Base-by-base conservation (phyloP, 345 rosid species). In the sweet orange (Citrus sinensis) region DNA sequence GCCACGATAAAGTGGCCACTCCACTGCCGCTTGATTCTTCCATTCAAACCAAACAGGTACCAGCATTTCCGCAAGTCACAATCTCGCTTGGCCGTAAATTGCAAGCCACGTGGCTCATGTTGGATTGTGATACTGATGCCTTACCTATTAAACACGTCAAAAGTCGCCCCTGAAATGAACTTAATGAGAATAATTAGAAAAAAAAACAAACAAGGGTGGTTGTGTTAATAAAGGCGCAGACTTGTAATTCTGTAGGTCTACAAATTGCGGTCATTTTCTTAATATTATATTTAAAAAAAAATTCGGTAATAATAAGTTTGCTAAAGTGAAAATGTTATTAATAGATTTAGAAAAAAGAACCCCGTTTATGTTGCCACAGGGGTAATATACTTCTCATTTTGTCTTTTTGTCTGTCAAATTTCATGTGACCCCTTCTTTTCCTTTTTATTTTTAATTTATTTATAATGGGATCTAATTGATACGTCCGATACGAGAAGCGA, bases 81-180 rank as follows among this genome's bases (percentile, higher is more conserved):
- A 51, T 6, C 16, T 32, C 19, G 24, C 22, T 19, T 25, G 64
- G 25, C 54, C 72, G 0, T 46, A 24, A n/a, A 54, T 4, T 54
- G 32, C 2, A 24, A 20, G 35, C 62, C 72, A 27, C 80, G 58
- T 56, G 51, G 10, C 54, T 14, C 7, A 25, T 3, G 25, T 25
- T n/a, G 51, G 51, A 58, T 58, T 37, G 40, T 37, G 59, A 35
- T 35, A 6, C 37, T 29, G 73, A 56, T 79, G 78, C 74, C 61
- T 56, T 67, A 34, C 68, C 69, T 30, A 29, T 17, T 34, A 63
- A 59, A n/a, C 78, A 79, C 78, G 78, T 79, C 69, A 29, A 67
- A 67, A 67, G 78, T 6, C 2, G 40, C 6, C 65, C 3, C 61
- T 1, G 9, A 74, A 60, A 24, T n/a, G 4, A 29, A 2, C n/a